phyloP scores from a whole-genome alignment of 371 early-diverging fungal genomes.

The Actinomucor elegans region DNA sequence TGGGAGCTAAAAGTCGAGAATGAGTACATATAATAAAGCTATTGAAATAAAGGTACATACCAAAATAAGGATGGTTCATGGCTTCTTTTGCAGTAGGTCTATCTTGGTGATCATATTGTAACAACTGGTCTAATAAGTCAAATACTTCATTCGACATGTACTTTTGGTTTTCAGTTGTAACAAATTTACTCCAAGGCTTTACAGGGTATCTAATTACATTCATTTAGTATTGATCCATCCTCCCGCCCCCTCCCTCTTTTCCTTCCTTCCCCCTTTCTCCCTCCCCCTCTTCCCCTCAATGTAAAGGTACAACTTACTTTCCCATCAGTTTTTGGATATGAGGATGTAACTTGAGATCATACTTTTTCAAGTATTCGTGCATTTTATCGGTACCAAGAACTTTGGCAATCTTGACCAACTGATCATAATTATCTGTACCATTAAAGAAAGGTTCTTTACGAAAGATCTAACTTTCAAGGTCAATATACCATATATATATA shows the following conservation, averaged over 20 bases:
- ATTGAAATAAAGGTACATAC: conserved; percentile 22
- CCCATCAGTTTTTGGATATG: conserved; percentile 85
- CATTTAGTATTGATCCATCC: too few species aligned
- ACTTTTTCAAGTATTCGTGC: conserved; percentile 90
- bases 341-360: conserved; percentile 87
- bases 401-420: conserved; percentile 97
- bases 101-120: conserved; percentile 98
- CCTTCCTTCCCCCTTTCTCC: too few species aligned
- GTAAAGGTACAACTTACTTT: conserved; percentile 25
- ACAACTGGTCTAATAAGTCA: conserved; percentile 92
- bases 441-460: conserved; percentile 99
- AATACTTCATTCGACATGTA: conserved; percentile 90
- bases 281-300: too few species aligned
- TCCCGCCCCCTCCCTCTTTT: too few species aligned
- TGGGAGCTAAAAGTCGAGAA: conserved; percentile 21
- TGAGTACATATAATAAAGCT: background rate
- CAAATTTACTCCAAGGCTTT: conserved; percentile 93
- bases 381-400: conserved; percentile 95
- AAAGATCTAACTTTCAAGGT: conserved; percentile 68
- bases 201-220: conserved; percentile 78
- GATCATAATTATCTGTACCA: conserved; percentile 97
- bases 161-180: conserved; percentile 86
- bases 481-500: too few species aligned
- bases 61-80: conserved; percentile 96
- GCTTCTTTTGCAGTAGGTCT: conserved; percentile 95